phyloP scores from a whole-genome alignment of 2,329 filamentous ascomycete species.

The Neonectria ditissima region DNA sequence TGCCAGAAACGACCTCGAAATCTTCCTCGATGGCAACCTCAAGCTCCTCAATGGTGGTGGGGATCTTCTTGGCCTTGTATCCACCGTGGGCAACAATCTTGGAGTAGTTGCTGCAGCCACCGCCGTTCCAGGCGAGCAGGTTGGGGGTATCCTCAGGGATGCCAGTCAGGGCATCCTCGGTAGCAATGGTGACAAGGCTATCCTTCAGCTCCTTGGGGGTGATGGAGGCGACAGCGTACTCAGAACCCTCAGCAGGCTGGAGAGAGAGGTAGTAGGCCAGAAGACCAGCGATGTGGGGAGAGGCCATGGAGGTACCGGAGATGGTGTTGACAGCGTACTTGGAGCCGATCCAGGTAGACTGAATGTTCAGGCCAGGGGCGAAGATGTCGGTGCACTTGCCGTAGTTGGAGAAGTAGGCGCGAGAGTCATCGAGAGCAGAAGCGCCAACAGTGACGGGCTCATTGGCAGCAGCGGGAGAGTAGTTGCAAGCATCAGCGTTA shows the following conservation, averaged over 20 bases:
- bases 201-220: constrained; percentile 95
- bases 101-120: constrained; percentile 90
- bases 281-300: constrained; percentile 95
- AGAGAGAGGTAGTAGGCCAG: constrained; percentile 98
- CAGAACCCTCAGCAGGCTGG: constrained; percentile 89
- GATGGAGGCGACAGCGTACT: constrained; percentile 88
- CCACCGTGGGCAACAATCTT: constrained; percentile 81
- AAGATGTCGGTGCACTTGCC: constrained; percentile 99
- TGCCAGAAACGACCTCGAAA: constrained; percentile 68
- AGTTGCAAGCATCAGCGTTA: constrained; percentile 99
- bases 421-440: constrained; percentile 91
- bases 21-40: constrained; percentile 71
- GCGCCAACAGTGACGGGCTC: constrained; percentile 97
- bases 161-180: constrained; percentile 80
- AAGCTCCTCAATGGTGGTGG: constrained; percentile 66
- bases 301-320: constrained; percentile 99
- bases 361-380: constrained; percentile 94
- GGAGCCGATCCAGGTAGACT: constrained; percentile 98
- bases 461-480: constrained; percentile 92
- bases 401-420: constrained; percentile 99
- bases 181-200: constrained; percentile 85
- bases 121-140: constrained; percentile 98
- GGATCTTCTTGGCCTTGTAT: constrained; percentile 70
- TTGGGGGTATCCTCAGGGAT: constrained; percentile 90
- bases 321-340: constrained; percentile 98